Evolutionary conservation across 345 rosid species (phyloP).

Genomic region (Brassica juncea): DNA sequence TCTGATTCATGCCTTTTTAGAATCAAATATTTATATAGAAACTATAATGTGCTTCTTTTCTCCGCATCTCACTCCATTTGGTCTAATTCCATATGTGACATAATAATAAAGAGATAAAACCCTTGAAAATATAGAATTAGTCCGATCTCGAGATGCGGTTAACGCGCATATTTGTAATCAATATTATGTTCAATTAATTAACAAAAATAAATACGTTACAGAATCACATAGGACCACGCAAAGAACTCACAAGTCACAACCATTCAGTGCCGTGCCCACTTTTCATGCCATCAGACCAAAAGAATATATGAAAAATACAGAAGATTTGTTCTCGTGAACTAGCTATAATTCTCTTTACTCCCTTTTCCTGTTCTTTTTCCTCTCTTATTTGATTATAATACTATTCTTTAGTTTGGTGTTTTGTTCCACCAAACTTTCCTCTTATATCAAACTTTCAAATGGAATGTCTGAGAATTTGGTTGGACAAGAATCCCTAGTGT

Average conservation of each 20-base stretch:
- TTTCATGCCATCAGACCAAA: constrained; percentile 30
- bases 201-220: background rate
- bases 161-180: constrained; percentile 32
- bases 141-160: constrained; percentile 17
- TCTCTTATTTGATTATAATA: background rate
- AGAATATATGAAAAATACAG: constrained; percentile 30
- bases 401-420: background rate
- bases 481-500: background rate
- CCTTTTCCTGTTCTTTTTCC: background rate
- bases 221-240: constrained; percentile 37
- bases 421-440: constrained; percentile 41
- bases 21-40: constrained; percentile 8
- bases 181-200: background rate
- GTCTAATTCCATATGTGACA: constrained; percentile 9
- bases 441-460: constrained; percentile 43
- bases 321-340: constrained; percentile 31
- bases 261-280: constrained; percentile 29
- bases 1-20: constrained; percentile 25
- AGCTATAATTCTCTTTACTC: background rate
- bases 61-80: constrained; percentile 5
- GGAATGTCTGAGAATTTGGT: background rate
- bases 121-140: background rate
- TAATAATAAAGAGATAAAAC: background rate
- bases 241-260: constrained; percentile 5
- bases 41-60: background rate